These are phyloP conservation scores for Penicillium concentricum DNA, from an alignment of 2,329 filamentous ascomycete species.

Conservation along the genomic window DNA sequence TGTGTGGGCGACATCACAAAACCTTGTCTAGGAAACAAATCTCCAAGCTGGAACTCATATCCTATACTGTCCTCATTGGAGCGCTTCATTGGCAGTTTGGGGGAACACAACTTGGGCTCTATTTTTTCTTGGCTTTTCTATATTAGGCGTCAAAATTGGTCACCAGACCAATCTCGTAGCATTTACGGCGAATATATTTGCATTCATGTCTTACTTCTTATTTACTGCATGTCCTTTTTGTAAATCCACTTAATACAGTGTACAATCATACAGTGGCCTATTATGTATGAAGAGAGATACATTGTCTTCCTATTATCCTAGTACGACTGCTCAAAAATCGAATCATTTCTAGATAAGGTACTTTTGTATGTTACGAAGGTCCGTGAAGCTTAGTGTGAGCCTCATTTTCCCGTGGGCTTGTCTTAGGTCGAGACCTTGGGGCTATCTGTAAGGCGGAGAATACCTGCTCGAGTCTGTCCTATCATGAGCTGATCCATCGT, in stretches of 20 bases:
- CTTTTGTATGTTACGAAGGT: background rate
- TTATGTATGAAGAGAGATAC: too few relatives aligned
- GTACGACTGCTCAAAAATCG: background rate
- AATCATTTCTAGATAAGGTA: background rate
- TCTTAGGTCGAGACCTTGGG: background rate
- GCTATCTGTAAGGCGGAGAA: background rate
- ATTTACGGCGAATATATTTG: background rate
- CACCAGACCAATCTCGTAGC: background rate
- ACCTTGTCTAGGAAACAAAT: background rate
- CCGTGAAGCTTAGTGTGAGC: background rate
- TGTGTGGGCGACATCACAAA: background rate
- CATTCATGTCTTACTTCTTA: background rate
- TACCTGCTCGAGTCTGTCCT: background rate
- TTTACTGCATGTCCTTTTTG: background rate
- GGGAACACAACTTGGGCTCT: background rate
- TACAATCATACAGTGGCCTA: background rate
- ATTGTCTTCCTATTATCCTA: background rate
- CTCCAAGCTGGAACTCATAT: too few relatives aligned
- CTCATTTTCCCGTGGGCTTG: background rate
- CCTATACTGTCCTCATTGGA: background rate
- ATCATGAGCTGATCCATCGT: background rate
- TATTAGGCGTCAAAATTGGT: background rate
- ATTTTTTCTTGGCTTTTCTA: background rate
- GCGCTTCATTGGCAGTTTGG: background rate
- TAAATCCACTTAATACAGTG: background rate